Conservation (phyloP, 495 filamentous ascomycete genomes). For the Xylaria grammica region DNA sequence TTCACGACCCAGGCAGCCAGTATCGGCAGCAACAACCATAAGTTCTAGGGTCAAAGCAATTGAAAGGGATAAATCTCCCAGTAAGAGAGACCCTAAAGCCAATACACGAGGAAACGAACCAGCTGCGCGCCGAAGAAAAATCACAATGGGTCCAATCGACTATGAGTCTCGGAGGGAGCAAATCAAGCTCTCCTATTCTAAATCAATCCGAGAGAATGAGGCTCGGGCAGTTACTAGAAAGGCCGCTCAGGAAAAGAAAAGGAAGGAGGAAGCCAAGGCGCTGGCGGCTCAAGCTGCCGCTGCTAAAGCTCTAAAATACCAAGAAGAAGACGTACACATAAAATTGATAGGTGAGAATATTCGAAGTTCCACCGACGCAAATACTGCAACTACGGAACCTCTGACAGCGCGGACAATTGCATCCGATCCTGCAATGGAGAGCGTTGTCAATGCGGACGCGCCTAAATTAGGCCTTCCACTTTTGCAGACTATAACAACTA, state of each 20-base stretch:
- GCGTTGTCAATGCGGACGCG: slow-evolving; percentile 20
- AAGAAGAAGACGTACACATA: slow-evolving; percentile 20
- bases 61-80: slow-evolving; percentile 45
- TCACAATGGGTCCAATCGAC: slow-evolving; percentile 70
- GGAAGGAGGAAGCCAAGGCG: slow-evolving; percentile 43
- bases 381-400: slow-evolving; percentile 28
- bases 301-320: slow-evolving; percentile 18
- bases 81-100: slow-evolving; percentile 45
- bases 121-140: slow-evolving; percentile 48
- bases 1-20: slow-evolving; percentile 78
- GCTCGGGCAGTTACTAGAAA: slow-evolving; percentile 56
- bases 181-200: slow-evolving; percentile 81
- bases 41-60: slow-evolving; percentile 65
- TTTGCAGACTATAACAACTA: slow-evolving; percentile 9
- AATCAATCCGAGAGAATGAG: slow-evolving; percentile 73
- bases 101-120: slow-evolving; percentile 41
- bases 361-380: slow-evolving; percentile 21
- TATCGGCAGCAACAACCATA: slow-evolving; percentile 72
- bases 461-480: slow-evolving; percentile 13
- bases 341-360: slow-evolving; percentile 17
- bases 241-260: slow-evolving; percentile 48
- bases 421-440: slow-evolving; percentile 31
- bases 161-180: slow-evolving; percentile 76
- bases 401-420: slow-evolving; percentile 34
- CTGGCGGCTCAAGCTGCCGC: slow-evolving; percentile 17